Evolutionary conservation across 202 grass and related monocot genomes (phyloP), one percentile per base, ranked within the genome.

Genomic region (Eragrostis tef): DNA sequence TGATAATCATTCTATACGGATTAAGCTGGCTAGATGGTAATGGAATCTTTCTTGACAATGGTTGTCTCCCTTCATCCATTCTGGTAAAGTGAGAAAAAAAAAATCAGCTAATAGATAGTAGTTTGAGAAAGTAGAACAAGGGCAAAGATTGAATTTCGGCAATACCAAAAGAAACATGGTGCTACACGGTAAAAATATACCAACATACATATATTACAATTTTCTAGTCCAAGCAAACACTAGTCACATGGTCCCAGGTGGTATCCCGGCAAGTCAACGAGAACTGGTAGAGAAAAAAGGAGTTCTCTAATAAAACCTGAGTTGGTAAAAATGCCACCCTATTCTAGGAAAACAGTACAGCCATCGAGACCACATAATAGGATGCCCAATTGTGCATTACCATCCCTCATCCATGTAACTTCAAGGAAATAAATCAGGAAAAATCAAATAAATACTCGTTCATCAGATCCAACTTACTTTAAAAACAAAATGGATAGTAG

Each of bases 41-140:
- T 0, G 91, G 88, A 62, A 97, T 53, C 75, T 97, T 97, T 80
- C 94, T 91, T 56, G 94, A 97, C 61, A 97, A 89, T 68, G 94
- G 94, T 27, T 97, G 94, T 50, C 94, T 93, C 67, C 78, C 94
- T 93, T 93, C 91, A 89, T 97, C 91, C 94, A 97, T 97, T 69
- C 94, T 97, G 86, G 22, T 81, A 19, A 29, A 27, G 21, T 39
- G 3, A 5, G 26, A 24, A 66, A 88, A 58, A 76, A 81, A 78
- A 3, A 58, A 11, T 58, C 20, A 11, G 54, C 9, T 58, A 24
- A 58, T 0, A 11, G 4, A 70, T 51, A 25, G 20, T 44, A 71
- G 50, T 77, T 77, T 72, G 5, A 16, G 44, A 59, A 59, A 34
- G 0, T 27, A 86, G 39, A 59, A 69, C 22, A 67, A 58, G 21